Conservation (phyloP, 768 basidiomycete species). For the Termitomyces eurrhizus region DNA sequence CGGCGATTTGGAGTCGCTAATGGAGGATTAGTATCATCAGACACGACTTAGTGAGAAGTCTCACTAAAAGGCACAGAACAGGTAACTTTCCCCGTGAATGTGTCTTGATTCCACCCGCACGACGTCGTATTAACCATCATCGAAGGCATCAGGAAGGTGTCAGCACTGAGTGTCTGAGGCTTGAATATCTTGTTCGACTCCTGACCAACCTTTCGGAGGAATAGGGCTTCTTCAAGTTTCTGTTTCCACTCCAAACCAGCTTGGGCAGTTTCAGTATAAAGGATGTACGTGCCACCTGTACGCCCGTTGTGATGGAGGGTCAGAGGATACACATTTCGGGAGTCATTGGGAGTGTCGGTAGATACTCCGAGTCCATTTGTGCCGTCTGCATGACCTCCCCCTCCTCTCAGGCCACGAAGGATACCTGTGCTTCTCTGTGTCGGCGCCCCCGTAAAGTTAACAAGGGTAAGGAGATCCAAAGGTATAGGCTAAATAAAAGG, state of each 20-base stretch:
- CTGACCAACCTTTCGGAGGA: slow-evolving; percentile 79
- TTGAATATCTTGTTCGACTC: slow-evolving; percentile 96
- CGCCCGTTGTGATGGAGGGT: slow-evolving; percentile 88
- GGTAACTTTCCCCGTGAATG: slow-evolving; percentile 82
- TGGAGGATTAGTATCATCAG: slow-evolving; percentile 4
- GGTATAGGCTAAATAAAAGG: slow-evolving; percentile 71
- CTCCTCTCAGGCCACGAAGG: slow-evolving; percentile 56
- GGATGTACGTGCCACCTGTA: slow-evolving; percentile 78
- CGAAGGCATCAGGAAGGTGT: slow-evolving; percentile 82
- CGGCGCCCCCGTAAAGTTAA: slow-evolving; percentile 77
- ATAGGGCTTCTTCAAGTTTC: slow-evolving; percentile 86
- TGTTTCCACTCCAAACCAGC: slow-evolving; percentile 84
- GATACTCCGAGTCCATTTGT: slow-evolving; percentile 20
- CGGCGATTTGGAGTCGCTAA: slow-evolving; percentile 83
- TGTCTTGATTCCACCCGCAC: slow-evolving; percentile 71
- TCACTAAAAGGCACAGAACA: slow-evolving; percentile 92
- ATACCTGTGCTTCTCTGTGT: slow-evolving; percentile 73
- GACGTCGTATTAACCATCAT: slow-evolving; percentile 41
- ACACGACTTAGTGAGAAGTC: slow-evolving; percentile 25
- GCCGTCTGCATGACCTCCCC: slow-evolving; percentile 30
- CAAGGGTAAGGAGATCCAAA: slow-evolving; percentile 82
- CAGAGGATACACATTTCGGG: slow-evolving; percentile 80
- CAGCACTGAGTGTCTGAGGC: slow-evolving; percentile 82
- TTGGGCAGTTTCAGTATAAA: slow-evolving; percentile 81
- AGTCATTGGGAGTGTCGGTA: slow-evolving; percentile 49